Evolutionary conservation across 2,329 filamentous ascomycete species (phyloP), one percentile per base, ranked within the genome.

Genomic region (Exophiala aquamarina): DNA sequence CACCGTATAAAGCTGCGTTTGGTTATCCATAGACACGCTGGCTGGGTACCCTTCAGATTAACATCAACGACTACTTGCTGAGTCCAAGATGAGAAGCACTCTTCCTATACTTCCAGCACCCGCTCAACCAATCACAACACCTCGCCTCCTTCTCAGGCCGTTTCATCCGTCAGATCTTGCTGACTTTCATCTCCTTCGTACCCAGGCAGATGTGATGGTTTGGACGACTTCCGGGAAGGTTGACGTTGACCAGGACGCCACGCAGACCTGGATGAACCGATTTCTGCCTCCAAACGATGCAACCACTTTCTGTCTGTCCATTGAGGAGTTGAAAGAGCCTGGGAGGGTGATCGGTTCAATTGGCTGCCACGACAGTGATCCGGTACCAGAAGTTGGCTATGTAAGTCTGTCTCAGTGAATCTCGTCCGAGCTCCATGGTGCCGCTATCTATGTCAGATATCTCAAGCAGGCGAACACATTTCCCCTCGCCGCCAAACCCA

Each of bases 151-250:
- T 19, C 63, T 86, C 41, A 71, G 81, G 13, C 75, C 77, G 2
- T 64, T 79, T 31, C 57, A 59, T 1, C 62, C 71, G 14, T 66
- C 72, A 2, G 82, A 87, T 61, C 66, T 78, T 2, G 63, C 68
- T 1, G 73, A 68, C 5, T 50, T 82, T 13, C 68, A 79, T 52
- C 64, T 65, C 17, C 67, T 87, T 43, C 78, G 83, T 18, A 70
- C 69, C 11, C 71, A 83, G 60, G 72, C 74, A 3, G 79, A 83
- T 55, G 78, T 83, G 37, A 87, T 87, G 84, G 63, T 64, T 44
- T 83, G 76, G 71, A 82, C 82, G 43, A 44, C 52, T 3, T 54
- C 60, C 54, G 74, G 72, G 47, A 46, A 56, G 7, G 55, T 67
- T 7, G 76, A 83, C 64, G 50, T 58, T 43, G 66, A 74, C 56